phyloP scores from a whole-genome alignment of 441 rosid species.

The Populus hybrid region DNA sequence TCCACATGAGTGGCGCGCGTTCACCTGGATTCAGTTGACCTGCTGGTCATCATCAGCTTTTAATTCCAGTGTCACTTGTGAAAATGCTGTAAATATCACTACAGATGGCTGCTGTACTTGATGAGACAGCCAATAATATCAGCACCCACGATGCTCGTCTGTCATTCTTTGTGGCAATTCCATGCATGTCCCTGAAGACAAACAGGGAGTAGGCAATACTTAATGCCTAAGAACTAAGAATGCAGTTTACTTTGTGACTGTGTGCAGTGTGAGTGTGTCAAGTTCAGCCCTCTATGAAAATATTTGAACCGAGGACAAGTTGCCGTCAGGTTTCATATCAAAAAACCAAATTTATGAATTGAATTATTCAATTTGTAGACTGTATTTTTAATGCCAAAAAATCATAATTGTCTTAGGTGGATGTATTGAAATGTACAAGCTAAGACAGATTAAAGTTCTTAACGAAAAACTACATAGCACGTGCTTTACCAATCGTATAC shows the following conservation, averaged over 20 bases:
- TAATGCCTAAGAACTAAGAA: no score
- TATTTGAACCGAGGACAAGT: background rate
- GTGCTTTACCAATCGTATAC: background rate
- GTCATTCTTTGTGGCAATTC: slow-evolving; percentile 54
- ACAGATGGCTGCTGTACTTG: slow-evolving; percentile 52
- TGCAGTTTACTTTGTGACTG: background rate
- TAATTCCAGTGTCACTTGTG: slow-evolving; percentile 12
- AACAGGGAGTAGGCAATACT: background rate
- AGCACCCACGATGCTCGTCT: slow-evolving; percentile 46
- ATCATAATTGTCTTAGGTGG: no score
- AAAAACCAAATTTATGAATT: background rate
- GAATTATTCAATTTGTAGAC: background rate
- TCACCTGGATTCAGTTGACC: background rate
- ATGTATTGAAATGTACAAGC: background rate
- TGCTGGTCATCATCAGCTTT: slow-evolving; percentile 14
- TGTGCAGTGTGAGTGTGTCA: no score
- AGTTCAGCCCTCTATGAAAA: background rate
- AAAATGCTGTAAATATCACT: slow-evolving; percentile 50
- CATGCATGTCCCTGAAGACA: slow-evolving; percentile 43
- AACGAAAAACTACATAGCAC: background rate
- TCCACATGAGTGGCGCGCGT: background rate
- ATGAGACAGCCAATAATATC: slow-evolving; percentile 48
- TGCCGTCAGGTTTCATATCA: background rate
- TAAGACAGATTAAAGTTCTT: background rate
- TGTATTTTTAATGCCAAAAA: background rate